These are phyloP conservation scores for Paraconiothyrium brasiliense DNA, from an alignment of 2,329 filamentous ascomycete species.

Conservation along the genomic window DNA sequence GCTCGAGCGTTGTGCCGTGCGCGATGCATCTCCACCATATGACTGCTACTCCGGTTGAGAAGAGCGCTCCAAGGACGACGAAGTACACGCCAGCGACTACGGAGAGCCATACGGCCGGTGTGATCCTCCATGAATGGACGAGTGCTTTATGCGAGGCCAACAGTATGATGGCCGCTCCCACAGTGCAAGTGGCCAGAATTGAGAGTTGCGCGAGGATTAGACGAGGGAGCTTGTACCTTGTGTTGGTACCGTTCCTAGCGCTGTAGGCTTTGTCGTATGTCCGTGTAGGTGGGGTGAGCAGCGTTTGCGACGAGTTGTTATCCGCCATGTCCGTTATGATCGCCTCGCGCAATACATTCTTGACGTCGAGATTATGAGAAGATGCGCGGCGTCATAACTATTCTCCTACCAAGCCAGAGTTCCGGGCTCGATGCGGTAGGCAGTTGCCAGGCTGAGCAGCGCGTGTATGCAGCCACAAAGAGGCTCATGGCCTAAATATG, in stretches of 20 bases:
- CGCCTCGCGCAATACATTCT: background rate
- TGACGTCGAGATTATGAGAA: background rate
- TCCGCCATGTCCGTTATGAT: background rate
- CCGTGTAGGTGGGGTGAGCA: background rate
- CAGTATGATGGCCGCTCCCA: constrained; percentile 18
- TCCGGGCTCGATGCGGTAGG: background rate
- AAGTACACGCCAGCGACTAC: constrained; percentile 23
- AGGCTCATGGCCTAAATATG: background rate
- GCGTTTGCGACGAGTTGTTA: background rate
- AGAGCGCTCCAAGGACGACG: constrained; percentile 20
- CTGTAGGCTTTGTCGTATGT: background rate
- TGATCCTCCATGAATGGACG: constrained; percentile 20
- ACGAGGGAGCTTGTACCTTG: constrained; percentile 18
- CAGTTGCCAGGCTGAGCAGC: constrained; percentile 7
- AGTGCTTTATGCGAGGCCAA: constrained; percentile 19
- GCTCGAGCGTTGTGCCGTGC: constrained; percentile 26
- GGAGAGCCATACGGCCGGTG: constrained; percentile 23
- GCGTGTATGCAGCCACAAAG: constrained; percentile 9
- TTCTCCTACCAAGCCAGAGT: background rate
- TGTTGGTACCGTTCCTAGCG: background rate
- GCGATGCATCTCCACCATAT: constrained; percentile 29
- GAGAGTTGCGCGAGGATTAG: constrained; percentile 13
- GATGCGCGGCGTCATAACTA: background rate
- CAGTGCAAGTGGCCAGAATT: constrained; percentile 17
- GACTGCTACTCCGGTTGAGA: constrained; percentile 24